Percentiles rank a stretch among this genome's conserved stretches.
phyloP scores from a whole-genome alignment of 768 basidiomycete species.

The Tulasnella sp. region DNA sequence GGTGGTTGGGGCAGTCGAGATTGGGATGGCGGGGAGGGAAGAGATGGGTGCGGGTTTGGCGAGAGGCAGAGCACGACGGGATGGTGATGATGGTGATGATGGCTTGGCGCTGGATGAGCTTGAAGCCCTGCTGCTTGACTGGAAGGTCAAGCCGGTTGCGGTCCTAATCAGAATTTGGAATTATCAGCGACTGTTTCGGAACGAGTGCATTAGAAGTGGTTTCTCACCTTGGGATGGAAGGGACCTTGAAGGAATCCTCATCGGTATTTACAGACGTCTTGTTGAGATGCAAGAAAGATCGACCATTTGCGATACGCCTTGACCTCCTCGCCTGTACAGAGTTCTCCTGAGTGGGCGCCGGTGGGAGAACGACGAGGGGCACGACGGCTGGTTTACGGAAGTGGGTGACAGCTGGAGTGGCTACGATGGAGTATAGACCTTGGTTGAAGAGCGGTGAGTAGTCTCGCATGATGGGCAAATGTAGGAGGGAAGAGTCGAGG shows the following conservation, averaged over 20 bases:
- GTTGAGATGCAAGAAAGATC: slow-evolving; percentile 21
- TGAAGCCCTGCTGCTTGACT: not conserved
- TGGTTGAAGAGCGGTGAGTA: slow-evolving; percentile 28
- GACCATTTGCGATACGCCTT: not conserved
- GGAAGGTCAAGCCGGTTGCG: slow-evolving; percentile 3
- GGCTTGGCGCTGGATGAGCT: not conserved
- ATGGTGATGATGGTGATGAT: slow-evolving; percentile 1
- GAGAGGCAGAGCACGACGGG: slow-evolving; percentile 21
- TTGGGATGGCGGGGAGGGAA: slow-evolving; percentile 25
- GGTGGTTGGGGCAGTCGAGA: slow-evolving; percentile 1
- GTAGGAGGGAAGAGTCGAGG: not conserved
- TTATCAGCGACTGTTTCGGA: not conserved
- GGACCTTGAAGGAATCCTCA: not conserved
- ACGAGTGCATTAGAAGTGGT: too few species aligned
- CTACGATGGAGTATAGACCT: slow-evolving; percentile 20
- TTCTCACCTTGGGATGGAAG: not conserved
- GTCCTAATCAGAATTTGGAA: slow-evolving; percentile 2
- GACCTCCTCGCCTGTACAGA: not conserved
- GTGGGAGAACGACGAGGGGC: slow-evolving; percentile 7
- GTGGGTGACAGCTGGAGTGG: not conserved
- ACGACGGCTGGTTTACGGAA: slow-evolving; percentile 5
- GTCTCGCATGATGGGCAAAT: slow-evolving; percentile 10
- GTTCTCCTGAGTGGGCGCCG: not conserved
- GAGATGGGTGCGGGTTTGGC: slow-evolving; percentile 22
- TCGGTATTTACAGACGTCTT: slow-evolving; percentile 15